Evolutionary conservation across 1,284 basidiomycete genomes (phyloP), one percentile per base, ranked within the genome.

Genomic region (Volvariella surrecta): DNA sequence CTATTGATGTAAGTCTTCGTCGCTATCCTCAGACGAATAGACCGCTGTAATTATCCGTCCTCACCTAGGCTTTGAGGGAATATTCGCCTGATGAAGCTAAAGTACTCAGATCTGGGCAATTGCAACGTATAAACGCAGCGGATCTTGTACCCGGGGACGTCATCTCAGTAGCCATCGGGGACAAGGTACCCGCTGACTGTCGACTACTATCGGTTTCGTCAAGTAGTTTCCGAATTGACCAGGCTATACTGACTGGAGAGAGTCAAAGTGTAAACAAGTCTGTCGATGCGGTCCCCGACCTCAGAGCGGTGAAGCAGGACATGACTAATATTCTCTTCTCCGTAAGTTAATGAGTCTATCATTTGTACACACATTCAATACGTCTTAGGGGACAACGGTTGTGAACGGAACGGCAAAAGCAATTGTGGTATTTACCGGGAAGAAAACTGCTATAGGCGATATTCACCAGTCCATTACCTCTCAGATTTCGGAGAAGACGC

Each of bases 81-180:
- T 96, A 95, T 63, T 90, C 92, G 30, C 93, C 93, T 0, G 91
- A 96, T 56, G 90, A 95, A 62, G 91, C 92, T 22, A 92, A 89
- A 43, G 91, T 87, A n/a, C 55, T 90, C 48, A 86, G 93, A 18
- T 74, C 76, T 39, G 82, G 88, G 34, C 74, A 76, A 51, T 56
- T 85, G n/a, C 55, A 66, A 38, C 84, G 82, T 49, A 73, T 95
- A 40, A 87, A 91, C 52, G 86, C 94, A 2, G 74, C 83, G 11
- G 83, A 86, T 43, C 78, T 98, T 46, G 94, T 98, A 39, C 94
- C 94, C 1, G 93, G 94, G 40, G 93, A 98, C 57, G 82, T 98
- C 47, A 72, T 97, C 50, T 76, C 80, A 3, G 78, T 98, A 31
- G 79, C 89, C 18, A 90, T 97, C 32, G 94, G 93, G 41, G 91